Percentiles rank a stretch among this genome's conserved stretches.
phyloP scores from a whole-genome alignment of 1,284 basidiomycete genomes.

The Leccinum solheimii region DNA sequence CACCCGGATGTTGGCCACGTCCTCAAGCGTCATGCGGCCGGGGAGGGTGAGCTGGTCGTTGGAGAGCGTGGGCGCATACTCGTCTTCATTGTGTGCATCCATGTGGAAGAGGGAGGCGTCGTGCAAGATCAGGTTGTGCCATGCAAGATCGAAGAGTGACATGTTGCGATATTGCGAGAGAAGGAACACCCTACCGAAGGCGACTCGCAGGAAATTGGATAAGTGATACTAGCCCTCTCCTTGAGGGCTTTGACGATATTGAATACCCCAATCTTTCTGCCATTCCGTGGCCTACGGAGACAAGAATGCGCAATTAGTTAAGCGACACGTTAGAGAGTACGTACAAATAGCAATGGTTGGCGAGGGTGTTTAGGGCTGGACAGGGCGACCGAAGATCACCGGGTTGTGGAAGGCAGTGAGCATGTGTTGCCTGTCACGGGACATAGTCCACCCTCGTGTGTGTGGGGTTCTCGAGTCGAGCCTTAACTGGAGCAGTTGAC shows the following conservation, averaged over 20 bases:
- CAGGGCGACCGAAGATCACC: conserved; percentile 45
- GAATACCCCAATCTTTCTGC: too few species aligned
- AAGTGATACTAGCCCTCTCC: too few species aligned
- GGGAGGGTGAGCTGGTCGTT: conserved; percentile 23
- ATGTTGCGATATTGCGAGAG: conserved; percentile 32
- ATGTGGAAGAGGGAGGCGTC: conserved; percentile 53
- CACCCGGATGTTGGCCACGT: conserved; percentile 48
- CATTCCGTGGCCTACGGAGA: too few species aligned
- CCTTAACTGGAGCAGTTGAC: conserved; percentile 1
- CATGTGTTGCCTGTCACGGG: conserved; percentile 5
- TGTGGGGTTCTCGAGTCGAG: conserved; percentile 14
- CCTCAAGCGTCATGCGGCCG: conserved; percentile 36
- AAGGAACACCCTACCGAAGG: conserved; percentile 31
- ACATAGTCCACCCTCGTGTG: conserved; percentile 15
- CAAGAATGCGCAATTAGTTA: background rate
- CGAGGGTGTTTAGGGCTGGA: conserved; percentile 50
- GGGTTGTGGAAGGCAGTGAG: conserved; percentile 29
- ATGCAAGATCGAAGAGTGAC: conserved; percentile 43
- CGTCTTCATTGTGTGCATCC: conserved; percentile 26
- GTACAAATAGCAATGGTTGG: conserved; percentile 48
- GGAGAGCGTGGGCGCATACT: conserved; percentile 31
- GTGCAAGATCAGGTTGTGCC: conserved; percentile 49
- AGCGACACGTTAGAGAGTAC: conserved; percentile 11
- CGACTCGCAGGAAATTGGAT: too few species aligned
- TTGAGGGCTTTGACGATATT: too few species aligned